phyloP scores from a whole-genome alignment of 192 early-diverging fungal genomes.

The Coemansia sp. region DNA sequence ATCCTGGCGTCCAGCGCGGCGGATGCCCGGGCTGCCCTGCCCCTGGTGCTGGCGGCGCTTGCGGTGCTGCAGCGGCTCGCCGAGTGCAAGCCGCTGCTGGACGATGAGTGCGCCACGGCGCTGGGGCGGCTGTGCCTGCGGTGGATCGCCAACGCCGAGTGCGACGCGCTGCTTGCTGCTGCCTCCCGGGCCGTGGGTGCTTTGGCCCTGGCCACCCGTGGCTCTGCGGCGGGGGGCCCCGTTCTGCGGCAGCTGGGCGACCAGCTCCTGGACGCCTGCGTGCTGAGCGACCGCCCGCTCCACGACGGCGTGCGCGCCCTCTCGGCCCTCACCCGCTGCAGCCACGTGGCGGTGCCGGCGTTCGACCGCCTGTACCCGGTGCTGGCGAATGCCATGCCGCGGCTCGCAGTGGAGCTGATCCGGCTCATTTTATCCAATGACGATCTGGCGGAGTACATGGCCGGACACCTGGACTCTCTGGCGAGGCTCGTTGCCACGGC shows the following conservation, averaged over 20 bases:
- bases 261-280: conserved; percentile 20
- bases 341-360: conserved; percentile 8
- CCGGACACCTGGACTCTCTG: conserved; percentile 6
- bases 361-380: conserved; percentile 20
- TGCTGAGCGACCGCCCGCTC: conserved; percentile 27
- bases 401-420: conserved; percentile 12
- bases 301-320: conserved; percentile 22
- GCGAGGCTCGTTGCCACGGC: conserved; percentile 17
- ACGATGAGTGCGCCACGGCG: conserved; percentile 11
- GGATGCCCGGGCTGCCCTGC: not conserved
- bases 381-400: conserved; percentile 27
- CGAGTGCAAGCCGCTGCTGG: conserved; percentile 10
- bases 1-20: not conserved
- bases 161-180: conserved; percentile 12
- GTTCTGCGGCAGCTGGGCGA: conserved; percentile 30
- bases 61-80: conserved; percentile 17
- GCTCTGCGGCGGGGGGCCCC: not conserved
- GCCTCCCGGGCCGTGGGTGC: conserved; percentile 6
- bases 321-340: conserved; percentile 14
- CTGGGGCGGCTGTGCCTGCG: conserved; percentile 25
- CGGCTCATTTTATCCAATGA: conserved; percentile 17
- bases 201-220: not conserved
- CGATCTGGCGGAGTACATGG: not conserved
- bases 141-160: conserved; percentile 12
- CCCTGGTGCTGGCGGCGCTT: conserved; percentile 17